Evolutionary conservation across 805 yeast genomes (phyloP).

Genomic region (Ascoidea rubescens): DNA sequence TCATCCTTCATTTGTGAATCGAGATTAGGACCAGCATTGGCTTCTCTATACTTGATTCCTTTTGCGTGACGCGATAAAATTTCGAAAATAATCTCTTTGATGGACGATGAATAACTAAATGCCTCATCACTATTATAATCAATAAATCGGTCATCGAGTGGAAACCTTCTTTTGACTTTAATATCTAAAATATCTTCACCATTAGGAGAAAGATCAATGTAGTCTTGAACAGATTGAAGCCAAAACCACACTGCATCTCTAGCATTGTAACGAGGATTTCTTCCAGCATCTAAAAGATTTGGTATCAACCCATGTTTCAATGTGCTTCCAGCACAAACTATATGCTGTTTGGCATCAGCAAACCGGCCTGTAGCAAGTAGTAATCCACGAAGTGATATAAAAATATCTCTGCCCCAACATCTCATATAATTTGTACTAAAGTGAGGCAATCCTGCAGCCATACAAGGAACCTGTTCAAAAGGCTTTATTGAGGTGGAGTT

Average conservation of each 20-base stretch:
- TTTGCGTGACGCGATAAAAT: constrained; percentile 77
- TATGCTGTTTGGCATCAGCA: constrained; percentile 71
- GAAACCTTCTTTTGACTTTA: constrained; percentile 71
- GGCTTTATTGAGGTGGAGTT: constrained; percentile 68
- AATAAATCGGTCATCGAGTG: constrained; percentile 72
- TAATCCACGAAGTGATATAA: constrained; percentile 75
- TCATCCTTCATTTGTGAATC: constrained; percentile 88
- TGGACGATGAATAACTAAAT: constrained; percentile 52
- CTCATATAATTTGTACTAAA: constrained; percentile 86
- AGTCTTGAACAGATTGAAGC: constrained; percentile 79
- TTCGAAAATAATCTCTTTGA: constrained; percentile 72
- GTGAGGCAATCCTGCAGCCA: constrained; percentile 97
- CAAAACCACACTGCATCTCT: constrained; percentile 97
- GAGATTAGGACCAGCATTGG: constrained; percentile 80
- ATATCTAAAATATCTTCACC: constrained; percentile 58
- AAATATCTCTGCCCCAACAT: constrained; percentile 98
- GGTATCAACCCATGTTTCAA: constrained; percentile 94
- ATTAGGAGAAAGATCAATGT: constrained; percentile 48
- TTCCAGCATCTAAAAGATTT: constrained; percentile 81
- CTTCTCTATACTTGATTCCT: constrained; percentile 82
- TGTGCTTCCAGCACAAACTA: constrained; percentile 78
- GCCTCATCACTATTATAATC: constrained; percentile 60
- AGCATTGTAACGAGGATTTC: constrained; percentile 89
- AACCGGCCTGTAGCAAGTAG: constrained; percentile 63
- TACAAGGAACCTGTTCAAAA: constrained; percentile 41